phyloP scores from a whole-genome alignment of 2,329 filamentous ascomycete species.

The Xylariaceae sp. region DNA sequence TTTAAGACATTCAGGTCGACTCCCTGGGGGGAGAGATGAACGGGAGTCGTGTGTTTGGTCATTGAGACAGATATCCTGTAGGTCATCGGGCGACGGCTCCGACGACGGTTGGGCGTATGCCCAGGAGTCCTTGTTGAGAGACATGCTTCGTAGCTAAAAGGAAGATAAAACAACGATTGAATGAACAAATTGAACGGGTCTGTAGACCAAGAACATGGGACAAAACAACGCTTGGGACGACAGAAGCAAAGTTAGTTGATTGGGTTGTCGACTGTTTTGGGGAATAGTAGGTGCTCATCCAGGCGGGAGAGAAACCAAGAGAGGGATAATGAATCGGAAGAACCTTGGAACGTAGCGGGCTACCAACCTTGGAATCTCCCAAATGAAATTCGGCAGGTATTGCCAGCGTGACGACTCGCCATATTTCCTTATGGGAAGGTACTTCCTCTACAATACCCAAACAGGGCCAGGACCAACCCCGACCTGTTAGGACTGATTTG shows the following conservation, averaged over 20 bases:
- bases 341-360: neutral
- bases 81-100: conserved; percentile 24
- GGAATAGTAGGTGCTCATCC: conserved; percentile 1
- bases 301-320: neutral
- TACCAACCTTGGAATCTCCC: no score
- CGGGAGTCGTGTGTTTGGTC: conserved; percentile 26
- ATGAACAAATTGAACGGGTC: conserved; percentile 12
- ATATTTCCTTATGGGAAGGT: no score
- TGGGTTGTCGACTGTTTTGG: conserved; percentile 10
- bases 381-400: neutral
- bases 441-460: no score
- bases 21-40: conserved; percentile 23
- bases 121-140: conserved; percentile 26
- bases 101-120: conserved; percentile 18
- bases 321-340: neutral
- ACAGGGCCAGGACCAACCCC: neutral
- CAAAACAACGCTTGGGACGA: conserved; percentile 23
- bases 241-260: conserved; percentile 18
- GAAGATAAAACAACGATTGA: conserved; percentile 15
- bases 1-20: conserved; percentile 29
- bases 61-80: conserved; percentile 32
- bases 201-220: conserved; percentile 11
- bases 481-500: neutral
- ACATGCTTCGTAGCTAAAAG: conserved; percentile 20
- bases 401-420: neutral